These are phyloP conservation scores for Leccinum arenicola DNA, from an alignment of 768 basidiomycete genomes.

Conservation along the genomic window DNA sequence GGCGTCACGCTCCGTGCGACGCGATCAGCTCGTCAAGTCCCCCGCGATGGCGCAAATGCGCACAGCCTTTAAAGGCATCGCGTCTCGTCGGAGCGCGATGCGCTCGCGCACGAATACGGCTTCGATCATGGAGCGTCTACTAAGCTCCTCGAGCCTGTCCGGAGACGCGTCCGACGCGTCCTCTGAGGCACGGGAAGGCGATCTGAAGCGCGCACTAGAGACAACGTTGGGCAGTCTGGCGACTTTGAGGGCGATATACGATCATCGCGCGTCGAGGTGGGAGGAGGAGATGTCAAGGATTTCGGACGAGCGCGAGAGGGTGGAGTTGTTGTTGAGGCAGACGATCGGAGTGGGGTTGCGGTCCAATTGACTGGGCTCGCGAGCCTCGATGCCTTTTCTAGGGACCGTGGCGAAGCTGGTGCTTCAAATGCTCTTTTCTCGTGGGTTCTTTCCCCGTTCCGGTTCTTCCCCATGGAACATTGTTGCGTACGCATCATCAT, in stretches of 20 bases:
- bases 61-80: constrained; percentile 56
- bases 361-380: constrained; percentile 19
- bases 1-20: constrained; percentile 66
- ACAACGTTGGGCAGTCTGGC: constrained; percentile 66
- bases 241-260: constrained; percentile 61
- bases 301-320: constrained; percentile 62
- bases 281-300: constrained; percentile 65
- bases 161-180: constrained; percentile 57
- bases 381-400: not conserved
- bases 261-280: constrained; percentile 67
- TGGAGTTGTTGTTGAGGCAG: constrained; percentile 65
- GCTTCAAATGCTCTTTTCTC: not conserved
- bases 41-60: constrained; percentile 52
- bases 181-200: constrained; percentile 52
- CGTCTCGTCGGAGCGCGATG: constrained; percentile 49
- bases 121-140: constrained; percentile 46
- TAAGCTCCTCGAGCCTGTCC: constrained; percentile 38
- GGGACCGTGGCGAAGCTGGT: not conserved
- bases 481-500: not conserved
- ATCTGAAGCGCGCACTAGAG: constrained; percentile 66
- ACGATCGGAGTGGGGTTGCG: constrained; percentile 47
- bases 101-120: constrained; percentile 44
- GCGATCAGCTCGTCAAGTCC: constrained; percentile 49
- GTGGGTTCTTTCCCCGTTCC: not conserved
- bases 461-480: not conserved